These are phyloP conservation scores for Erysimum cheiranthoides DNA, from an alignment of 345 rosid genomes.

Conservation along the genomic window DNA sequence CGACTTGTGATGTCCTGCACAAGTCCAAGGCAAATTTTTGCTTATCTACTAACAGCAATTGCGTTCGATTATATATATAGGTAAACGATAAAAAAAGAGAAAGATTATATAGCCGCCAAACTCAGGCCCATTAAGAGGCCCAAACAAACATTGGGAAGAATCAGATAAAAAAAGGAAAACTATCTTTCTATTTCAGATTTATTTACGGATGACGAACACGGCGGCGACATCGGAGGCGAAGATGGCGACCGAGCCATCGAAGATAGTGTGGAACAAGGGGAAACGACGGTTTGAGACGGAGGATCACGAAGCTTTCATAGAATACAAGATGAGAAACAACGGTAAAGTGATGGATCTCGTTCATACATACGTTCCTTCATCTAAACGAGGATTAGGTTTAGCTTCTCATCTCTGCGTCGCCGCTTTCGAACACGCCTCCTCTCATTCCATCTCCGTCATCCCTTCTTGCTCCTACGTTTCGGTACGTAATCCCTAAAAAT, in stretches of 20 bases:
- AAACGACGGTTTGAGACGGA: constrained; percentile 77
- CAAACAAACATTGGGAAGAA: neutral
- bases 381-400: constrained; percentile 83
- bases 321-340: constrained; percentile 61
- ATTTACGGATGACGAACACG: constrained; percentile 26
- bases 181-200: neutral
- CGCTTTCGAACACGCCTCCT: constrained; percentile 73
- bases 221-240: constrained; percentile 35
- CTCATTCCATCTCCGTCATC: constrained; percentile 64
- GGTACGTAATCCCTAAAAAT: constrained; percentile 24
- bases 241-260: constrained; percentile 49
- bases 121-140: constrained; percentile 24
- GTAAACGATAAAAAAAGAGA: too few species aligned
- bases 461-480: constrained; percentile 93
- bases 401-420: constrained; percentile 87
- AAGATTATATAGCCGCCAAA: neutral
- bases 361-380: constrained; percentile 81
- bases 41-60: too few species aligned
- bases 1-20: too few species aligned
- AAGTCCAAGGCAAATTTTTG: too few species aligned
- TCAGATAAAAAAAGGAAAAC: neutral
- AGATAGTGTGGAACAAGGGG: constrained; percentile 66
- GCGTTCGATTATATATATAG: too few species aligned
- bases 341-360: constrained; percentile 74
- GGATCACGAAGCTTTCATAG: constrained; percentile 76